Evolutionary conservation across 768 basidiomycete genomes (phyloP).

Genomic region (Baorangia bicolor): DNA sequence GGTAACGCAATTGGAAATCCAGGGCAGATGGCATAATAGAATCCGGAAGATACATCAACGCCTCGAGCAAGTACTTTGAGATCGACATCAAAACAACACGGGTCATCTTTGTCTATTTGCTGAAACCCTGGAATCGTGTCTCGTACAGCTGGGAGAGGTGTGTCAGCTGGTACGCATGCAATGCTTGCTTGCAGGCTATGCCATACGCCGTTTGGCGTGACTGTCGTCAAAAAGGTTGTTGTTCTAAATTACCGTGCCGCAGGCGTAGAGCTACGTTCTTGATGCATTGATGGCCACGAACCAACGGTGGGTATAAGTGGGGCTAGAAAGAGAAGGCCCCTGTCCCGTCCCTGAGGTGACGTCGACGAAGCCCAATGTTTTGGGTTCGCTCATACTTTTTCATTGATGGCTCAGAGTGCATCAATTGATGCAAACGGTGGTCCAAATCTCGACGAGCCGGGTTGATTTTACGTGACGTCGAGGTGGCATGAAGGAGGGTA

Average conservation of each 20-base stretch:
- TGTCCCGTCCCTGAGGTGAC: slow-evolving; percentile 5
- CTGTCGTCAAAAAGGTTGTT: slow-evolving; percentile 4
- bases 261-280: not conserved
- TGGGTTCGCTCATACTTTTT: not conserved
- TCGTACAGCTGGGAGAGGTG: slow-evolving; percentile 1
- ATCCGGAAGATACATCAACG: not conserved
- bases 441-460: not conserved
- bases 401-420: not conserved
- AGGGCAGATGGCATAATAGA: not conserved
- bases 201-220: not conserved
- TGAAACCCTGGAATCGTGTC: slow-evolving; percentile 3
- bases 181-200: not conserved
- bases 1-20: not conserved
- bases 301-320: slow-evolving; percentile 27
- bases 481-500: not conserved
- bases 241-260: slow-evolving; percentile 21
- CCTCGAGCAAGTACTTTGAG: not conserved
- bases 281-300: slow-evolving; percentile 3
- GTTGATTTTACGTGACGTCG: not conserved
- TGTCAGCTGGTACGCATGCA: not conserved
- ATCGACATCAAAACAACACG: not conserved
- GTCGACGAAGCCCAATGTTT: slow-evolving; percentile 1
- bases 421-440: not conserved
- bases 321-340: slow-evolving; percentile 7
- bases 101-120: not conserved